phyloP scores from a whole-genome alignment of 2,329 filamentous ascomycete species.

The Ophiostoma montium region DNA sequence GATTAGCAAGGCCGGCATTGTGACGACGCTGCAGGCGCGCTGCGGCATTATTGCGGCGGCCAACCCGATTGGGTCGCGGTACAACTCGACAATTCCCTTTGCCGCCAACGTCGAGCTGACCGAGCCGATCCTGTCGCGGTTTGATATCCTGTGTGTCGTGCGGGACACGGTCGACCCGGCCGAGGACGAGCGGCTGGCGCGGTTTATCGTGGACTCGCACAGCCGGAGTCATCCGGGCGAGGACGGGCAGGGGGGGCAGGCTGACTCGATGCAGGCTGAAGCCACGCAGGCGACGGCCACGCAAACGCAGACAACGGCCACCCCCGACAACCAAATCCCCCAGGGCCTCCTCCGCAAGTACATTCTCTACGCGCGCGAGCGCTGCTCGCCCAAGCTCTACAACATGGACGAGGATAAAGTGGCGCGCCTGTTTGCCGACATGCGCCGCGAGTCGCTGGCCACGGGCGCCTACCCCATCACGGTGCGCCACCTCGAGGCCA shows the following conservation, averaged over 20 bases:
- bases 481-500: slow-evolving; percentile 92
- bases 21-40: slow-evolving; percentile 88
- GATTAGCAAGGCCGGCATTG: slow-evolving; percentile 96
- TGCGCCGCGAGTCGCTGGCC: slow-evolving; percentile 81
- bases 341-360: slow-evolving; percentile 91
- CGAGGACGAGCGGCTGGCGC: slow-evolving; percentile 85
- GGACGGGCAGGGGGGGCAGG: not conserved
- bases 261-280: slow-evolving; percentile 46
- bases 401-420: slow-evolving; percentile 98
- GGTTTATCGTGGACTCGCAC: slow-evolving; percentile 91
- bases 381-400: slow-evolving; percentile 81
- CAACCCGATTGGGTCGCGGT: slow-evolving; percentile 90
- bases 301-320: slow-evolving; percentile 6
- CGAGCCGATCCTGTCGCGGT: slow-evolving; percentile 93
- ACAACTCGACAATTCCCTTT: slow-evolving; percentile 93
- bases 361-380: slow-evolving; percentile 86
- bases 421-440: slow-evolving; percentile 84
- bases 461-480: slow-evolving; percentile 97
- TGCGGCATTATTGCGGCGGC: slow-evolving; percentile 94
- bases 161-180: slow-evolving; percentile 84
- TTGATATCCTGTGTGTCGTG: slow-evolving; percentile 93
- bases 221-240: slow-evolving; percentile 58
- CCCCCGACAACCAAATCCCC: slow-evolving; percentile 57
- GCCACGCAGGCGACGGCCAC: slow-evolving; percentile 24
- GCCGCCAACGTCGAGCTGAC: slow-evolving; percentile 93